Percentiles rank a stretch among this genome's conserved stretches.
Evolutionary conservation across 495 filamentous ascomycete species (phyloP).

Genomic region (Chaetomidium leptoderma): DNA sequence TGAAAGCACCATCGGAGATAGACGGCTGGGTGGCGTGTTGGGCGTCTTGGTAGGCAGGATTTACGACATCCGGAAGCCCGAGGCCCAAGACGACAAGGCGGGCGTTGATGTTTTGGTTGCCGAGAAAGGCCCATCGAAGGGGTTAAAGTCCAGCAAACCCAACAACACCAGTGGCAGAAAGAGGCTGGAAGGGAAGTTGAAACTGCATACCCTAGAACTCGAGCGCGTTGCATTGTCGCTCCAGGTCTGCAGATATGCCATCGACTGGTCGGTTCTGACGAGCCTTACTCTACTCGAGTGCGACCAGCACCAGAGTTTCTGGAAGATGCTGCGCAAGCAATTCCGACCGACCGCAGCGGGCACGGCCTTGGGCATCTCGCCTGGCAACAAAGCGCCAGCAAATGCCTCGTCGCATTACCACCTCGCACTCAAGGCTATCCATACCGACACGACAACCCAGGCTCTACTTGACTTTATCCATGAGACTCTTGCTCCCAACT

Average conservation of each 20-base stretch:
- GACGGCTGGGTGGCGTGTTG: conserved; percentile 63
- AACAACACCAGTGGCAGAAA: conserved; percentile 15
- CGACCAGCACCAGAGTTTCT: conserved; percentile 70
- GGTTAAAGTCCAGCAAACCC: background rate
- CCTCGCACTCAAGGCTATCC: conserved; percentile 72
- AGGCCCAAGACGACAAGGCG: conserved; percentile 8
- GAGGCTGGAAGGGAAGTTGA: conserved; percentile 52
- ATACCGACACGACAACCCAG: conserved; percentile 75
- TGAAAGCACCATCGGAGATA: conserved; percentile 44
- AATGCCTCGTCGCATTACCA: conserved; percentile 53
- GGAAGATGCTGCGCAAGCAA: conserved; percentile 69
- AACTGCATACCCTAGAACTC: conserved; percentile 71
- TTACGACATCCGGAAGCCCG: conserved; percentile 52
- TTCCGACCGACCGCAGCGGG: conserved; percentile 56
- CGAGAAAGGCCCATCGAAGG: background rate
- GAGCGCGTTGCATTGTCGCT: conserved; percentile 76
- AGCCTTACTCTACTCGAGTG: conserved; percentile 80
- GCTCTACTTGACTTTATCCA: conserved; percentile 78
- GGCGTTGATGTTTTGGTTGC: background rate
- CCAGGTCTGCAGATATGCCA: conserved; percentile 59
- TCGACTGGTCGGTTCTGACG: conserved; percentile 79
- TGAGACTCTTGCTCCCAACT: conserved; percentile 80
- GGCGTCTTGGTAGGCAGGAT: conserved; percentile 65
- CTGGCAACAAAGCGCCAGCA: conserved; percentile 11
- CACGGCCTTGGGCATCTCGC: conserved; percentile 29